Base-by-base conservation (phyloP, 106 monocot genomes). In the Triglochin maritima region DNA sequence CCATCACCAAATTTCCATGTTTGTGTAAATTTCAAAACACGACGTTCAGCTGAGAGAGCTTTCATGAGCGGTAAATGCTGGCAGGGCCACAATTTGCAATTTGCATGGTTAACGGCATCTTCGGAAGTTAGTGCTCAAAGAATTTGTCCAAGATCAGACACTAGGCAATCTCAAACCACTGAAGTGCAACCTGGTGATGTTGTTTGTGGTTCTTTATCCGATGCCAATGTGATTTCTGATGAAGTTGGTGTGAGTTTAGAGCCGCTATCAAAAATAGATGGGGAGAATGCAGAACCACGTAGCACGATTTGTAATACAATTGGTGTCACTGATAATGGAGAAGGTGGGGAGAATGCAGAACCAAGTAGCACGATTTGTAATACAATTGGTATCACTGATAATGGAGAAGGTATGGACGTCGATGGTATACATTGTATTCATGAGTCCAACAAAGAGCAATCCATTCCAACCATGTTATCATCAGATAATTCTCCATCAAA, bases 41-140 rank as follows among this genome's bases (percentile, higher is more conserved):
- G 79, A 14, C 71, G 72, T 45, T 83, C 80, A 69, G 88, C 92
- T 57, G 85, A 83, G 64, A 88, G 63, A 57, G 92, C 88, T 46
- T 92, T 79, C 72, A 59, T 72, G 63, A 59, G 56, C 67, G 88
- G 80, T 44, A 85, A 69, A 75, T 81, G 63, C 57, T 85, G 80
- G 79, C 74, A 83, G 78, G 85, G 88, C 16, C 85, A 85, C 48
- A 78, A 47, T 70, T 69, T 92, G 56, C 76, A 74, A 56, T 85
- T 92, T 64, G 65, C 63, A 17, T 92, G 92, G 92, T 6, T 85
- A 16, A 73, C 55, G 46, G 69, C 76, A 48, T 66, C 80, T 46
- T 46, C 72, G 48, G 60, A 8, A 62, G 67, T 52, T 61, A 62
- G 45, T 44, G 46, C 43, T 47, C 67, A 67, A 71, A 70, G 79